These are phyloP conservation scores for Castanea mollissima DNA, from an alignment of 306 rosid genomes.

Conservation along the genomic window DNA sequence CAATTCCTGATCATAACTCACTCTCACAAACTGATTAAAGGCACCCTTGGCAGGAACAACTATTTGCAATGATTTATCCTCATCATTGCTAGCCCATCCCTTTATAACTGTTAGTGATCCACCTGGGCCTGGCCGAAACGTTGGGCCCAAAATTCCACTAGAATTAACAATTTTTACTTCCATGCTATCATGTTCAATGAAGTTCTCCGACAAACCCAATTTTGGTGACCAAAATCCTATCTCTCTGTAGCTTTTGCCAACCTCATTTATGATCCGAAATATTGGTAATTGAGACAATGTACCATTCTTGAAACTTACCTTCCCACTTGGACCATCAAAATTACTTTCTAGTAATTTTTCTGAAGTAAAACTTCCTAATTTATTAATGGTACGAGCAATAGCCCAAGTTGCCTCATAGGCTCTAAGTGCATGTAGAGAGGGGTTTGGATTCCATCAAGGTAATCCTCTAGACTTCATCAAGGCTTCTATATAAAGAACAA, in stretches of 20 bases:
- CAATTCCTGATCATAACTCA: conserved; percentile 13
- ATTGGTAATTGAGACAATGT: conserved; percentile 20
- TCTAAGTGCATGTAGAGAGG: conserved; percentile 23
- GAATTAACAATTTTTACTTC: neutral
- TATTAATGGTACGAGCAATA: conserved; percentile 24
- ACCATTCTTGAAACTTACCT: conserved; percentile 30
- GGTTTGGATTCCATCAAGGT: too few relatives aligned
- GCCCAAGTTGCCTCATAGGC: conserved; percentile 47
- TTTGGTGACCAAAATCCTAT: conserved; percentile 52
- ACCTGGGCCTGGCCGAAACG: conserved; percentile 52
- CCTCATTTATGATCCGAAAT: conserved; percentile 49
- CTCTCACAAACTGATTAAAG: conserved; percentile 52
- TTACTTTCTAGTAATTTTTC: conserved; percentile 19
- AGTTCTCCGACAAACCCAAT: conserved; percentile 35
- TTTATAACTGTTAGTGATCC: conserved; percentile 26
- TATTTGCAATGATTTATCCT: conserved; percentile 27
- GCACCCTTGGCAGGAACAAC: conserved; percentile 47
- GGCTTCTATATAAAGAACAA: too few relatives aligned
- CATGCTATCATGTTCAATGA: neutral
- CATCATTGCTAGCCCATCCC: conserved; percentile 24
- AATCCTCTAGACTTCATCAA: too few relatives aligned
- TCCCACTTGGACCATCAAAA: conserved; percentile 47
- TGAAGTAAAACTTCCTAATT: conserved; percentile 19
- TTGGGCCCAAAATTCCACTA: conserved; percentile 14
- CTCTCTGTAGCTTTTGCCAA: conserved; percentile 47